Evolutionary conservation across 305 asterid species (phyloP).

Genomic region (Monarda citriodora): DNA sequence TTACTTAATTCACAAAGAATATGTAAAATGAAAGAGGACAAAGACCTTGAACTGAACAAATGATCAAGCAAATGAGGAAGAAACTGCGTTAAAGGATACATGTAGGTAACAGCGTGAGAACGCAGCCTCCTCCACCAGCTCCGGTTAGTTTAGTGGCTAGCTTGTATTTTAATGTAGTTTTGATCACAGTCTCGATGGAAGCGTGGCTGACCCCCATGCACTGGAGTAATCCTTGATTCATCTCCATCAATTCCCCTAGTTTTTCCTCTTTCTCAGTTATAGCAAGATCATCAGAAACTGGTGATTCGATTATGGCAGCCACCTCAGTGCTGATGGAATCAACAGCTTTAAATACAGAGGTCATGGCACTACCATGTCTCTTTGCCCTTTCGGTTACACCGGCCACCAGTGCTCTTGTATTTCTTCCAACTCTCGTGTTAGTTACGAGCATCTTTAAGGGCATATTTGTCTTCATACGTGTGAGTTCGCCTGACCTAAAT

Average conservation of each 20-base stretch:
- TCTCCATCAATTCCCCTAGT: constrained; percentile 87
- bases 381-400: constrained; percentile 78
- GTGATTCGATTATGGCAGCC: constrained; percentile 79
- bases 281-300: constrained; percentile 81
- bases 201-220: constrained; percentile 98
- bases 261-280: constrained; percentile 94
- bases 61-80: too few species aligned
- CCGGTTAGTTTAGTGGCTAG: constrained; percentile 92
- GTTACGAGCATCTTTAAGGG: constrained; percentile 95
- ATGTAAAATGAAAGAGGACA: constrained; percentile 8
- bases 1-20: not conserved
- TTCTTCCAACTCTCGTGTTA: constrained; percentile 93
- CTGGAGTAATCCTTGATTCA: constrained; percentile 94
- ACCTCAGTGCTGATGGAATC: constrained; percentile 89
- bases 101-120: constrained; percentile 87
- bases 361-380: constrained; percentile 82
- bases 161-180: constrained; percentile 77
- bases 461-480: constrained; percentile 84
- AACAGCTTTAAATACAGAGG: constrained; percentile 80
- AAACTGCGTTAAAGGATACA: constrained; percentile 55
- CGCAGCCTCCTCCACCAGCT: constrained; percentile 99
- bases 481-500: constrained; percentile 81
- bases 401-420: constrained; percentile 87
- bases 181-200: constrained; percentile 84
- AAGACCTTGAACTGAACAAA: constrained; percentile 6